A percentile compares a stretch with the other conserved stretches of the same genome.
These are phyloP conservation scores for Chaetomium sp. DNA, from an alignment of 2,329 filamentous ascomycete species.

Conservation along the genomic window DNA sequence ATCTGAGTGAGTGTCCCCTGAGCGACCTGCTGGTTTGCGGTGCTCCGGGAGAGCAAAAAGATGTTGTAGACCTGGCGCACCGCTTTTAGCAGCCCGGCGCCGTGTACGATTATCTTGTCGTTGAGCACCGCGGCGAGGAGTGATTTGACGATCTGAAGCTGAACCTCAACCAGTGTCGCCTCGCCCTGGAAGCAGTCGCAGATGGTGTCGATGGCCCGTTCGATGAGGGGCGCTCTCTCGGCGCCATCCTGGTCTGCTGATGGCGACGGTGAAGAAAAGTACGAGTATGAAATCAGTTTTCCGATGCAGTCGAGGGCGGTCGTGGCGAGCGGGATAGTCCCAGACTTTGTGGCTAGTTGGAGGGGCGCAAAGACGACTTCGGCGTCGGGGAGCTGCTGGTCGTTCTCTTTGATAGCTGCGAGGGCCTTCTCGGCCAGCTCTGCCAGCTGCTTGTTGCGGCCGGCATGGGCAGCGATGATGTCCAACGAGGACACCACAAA, in stretches of 20 bases:
- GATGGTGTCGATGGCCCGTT: conserved; percentile 97
- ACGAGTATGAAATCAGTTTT: conserved; percentile 98
- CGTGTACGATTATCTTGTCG: conserved; percentile 98
- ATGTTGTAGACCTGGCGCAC: conserved; percentile 99
- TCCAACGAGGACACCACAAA: conserved; percentile 94
- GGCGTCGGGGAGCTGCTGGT: conserved; percentile 79
- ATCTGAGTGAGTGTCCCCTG: conserved; percentile 97
- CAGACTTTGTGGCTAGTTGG: conserved; percentile 83
- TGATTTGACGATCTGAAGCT: conserved; percentile 98
- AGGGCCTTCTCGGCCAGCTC: conserved; percentile 82
- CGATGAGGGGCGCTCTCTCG: conserved; percentile 75
- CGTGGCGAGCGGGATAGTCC: conserved; percentile 82
- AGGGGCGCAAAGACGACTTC: conserved; percentile 90
- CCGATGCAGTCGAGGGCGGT: conserved; percentile 96
- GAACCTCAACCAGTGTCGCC: conserved; percentile 85
- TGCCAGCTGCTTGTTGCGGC: conserved; percentile 79
- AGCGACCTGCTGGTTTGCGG: conserved; percentile 92
- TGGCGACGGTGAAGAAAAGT: conserved; percentile 76
- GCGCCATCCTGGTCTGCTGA: conserved; percentile 46
- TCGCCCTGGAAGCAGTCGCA: conserved; percentile 99
- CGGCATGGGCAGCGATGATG: conserved; percentile 84
- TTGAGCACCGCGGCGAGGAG: conserved; percentile 92
- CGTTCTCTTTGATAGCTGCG: conserved; percentile 81
- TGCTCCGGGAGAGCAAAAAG: conserved; percentile 91
- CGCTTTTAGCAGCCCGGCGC: conserved; percentile 91